Evolutionary conservation across 495 filamentous ascomycete species (phyloP).

Genomic region (Hypoxylon subgilvum): DNA sequence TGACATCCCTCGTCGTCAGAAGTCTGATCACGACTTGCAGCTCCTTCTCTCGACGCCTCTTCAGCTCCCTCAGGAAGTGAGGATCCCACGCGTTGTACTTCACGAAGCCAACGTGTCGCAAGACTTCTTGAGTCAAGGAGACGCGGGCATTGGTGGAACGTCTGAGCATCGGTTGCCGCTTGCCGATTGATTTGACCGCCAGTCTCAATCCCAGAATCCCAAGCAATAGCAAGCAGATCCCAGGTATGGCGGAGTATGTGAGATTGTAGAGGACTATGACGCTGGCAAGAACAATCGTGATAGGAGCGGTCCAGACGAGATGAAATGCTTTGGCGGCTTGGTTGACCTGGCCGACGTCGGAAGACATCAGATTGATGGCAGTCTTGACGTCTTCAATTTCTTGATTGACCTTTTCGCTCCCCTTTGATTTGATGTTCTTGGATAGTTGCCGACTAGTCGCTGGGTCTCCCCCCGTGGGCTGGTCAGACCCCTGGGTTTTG

Average conservation of each 20-base stretch:
- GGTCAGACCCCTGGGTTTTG: conserved; percentile 36
- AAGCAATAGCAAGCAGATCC: conserved; percentile 70
- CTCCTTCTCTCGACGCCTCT: conserved; percentile 65
- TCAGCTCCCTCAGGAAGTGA: conserved; percentile 68
- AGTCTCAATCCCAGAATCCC: conserved; percentile 66
- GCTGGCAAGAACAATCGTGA: conserved; percentile 62
- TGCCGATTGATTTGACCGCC: conserved; percentile 66
- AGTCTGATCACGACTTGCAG: conserved; percentile 69
- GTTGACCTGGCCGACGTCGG: conserved; percentile 76
- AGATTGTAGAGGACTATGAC: conserved; percentile 72
- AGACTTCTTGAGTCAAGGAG: conserved; percentile 76
- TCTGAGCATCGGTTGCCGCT: conserved; percentile 67
- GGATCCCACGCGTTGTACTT: conserved; percentile 84
- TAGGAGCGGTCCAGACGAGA: conserved; percentile 72
- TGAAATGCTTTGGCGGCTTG: conserved; percentile 75
- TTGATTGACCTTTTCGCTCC: conserved; percentile 41
- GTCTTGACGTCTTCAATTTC: conserved; percentile 74
- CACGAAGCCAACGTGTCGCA: conserved; percentile 75
- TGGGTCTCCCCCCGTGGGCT: too few species aligned
- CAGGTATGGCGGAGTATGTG: conserved; percentile 72
- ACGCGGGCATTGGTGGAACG: conserved; percentile 79
- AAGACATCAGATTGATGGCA: conserved; percentile 77
- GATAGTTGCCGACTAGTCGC: neutral
- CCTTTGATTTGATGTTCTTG: conserved; percentile 37
- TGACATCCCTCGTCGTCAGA: conserved; percentile 69